Base-by-base conservation (phyloP, 768 basidiomycete species). In the Russula sp. region DNA sequence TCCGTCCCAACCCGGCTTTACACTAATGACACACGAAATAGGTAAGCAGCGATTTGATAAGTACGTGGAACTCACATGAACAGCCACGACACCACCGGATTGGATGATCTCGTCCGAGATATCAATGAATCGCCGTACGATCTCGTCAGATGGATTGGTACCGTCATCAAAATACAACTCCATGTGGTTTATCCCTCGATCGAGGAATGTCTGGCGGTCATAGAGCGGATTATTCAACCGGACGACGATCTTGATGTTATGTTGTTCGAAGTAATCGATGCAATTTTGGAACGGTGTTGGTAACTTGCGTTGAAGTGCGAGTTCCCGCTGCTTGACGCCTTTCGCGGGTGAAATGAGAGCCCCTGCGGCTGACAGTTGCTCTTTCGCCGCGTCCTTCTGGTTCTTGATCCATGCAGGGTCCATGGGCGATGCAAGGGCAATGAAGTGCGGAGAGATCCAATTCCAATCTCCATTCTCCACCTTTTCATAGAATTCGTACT, bases 101-200 rank as follows among this genome's bases (percentile, higher is more conserved):
- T 90, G 86, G 52, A 98, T 85, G 32, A 89, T 79, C 22, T 83
- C 78, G 71, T 98, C 95, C 1, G 89, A 85, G 59, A 92, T 77
- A 69, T 91, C 88, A 69, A 99, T 89, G 72, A 99, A 99, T 62
- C 86, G 84, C 59, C 94, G 83, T 50, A 94, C 90, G 70, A 98
- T 97, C 63, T 97, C 92, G 75, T 97, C 92, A 0, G 94, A 89
- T 6, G 96, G 96, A 75, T 98, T 98, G 26, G 94, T 97, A 24
- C 97, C 97, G 73, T 99, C 97, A 75, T 98, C 94, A 69, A 97
- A 98, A 75, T 96, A 98, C 67, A 98, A 82, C 69, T 96, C 94
- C 76, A 89, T 81, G 73, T 97, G 92, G 69, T 88, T 86, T 72
- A 96, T 90, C 13, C 92, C 93, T 53, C 84, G 85, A 70, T 92